These are phyloP conservation scores for Entomortierella beljakovae DNA, from an alignment of 192 early-diverging fungal species.

Conservation along the genomic window DNA sequence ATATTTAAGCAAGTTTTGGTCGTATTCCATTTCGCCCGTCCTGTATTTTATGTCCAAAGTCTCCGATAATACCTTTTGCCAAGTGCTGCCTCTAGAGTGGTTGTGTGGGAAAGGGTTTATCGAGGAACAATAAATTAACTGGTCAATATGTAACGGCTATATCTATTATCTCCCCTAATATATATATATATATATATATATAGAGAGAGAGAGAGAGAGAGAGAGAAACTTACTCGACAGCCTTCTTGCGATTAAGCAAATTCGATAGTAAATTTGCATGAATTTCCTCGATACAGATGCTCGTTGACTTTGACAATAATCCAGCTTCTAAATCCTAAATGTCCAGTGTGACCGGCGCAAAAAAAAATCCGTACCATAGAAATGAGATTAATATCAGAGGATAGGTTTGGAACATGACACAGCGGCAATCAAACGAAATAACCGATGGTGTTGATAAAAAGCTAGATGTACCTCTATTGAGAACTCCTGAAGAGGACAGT, in stretches of 20 bases:
- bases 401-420: too few relatives aligned
- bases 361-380: neutral
- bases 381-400: neutral
- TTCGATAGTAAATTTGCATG: conserved; percentile 48
- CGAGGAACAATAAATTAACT: too few relatives aligned
- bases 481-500: conserved; percentile 33
- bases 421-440: too few relatives aligned
- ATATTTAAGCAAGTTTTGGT: conserved; percentile 26
- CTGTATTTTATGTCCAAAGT: conserved; percentile 33
- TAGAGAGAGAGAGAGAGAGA: too few relatives aligned
- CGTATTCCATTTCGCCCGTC: conserved; percentile 36
- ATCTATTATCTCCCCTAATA: neutral
- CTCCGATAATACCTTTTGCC: conserved; percentile 44
- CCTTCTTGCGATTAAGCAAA: conserved; percentile 49
- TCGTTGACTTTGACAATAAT: conserved; percentile 16
- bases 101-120: neutral
- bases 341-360: conserved; percentile 1
- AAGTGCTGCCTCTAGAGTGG: conserved; percentile 15
- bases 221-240: conserved; percentile 30
- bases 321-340: conserved; percentile 40
- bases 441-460: neutral
- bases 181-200: neutral
- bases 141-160: too few relatives aligned
- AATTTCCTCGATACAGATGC: conserved; percentile 39
- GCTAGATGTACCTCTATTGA: conserved; percentile 27